Evolutionary conservation across 768 basidiomycete genomes (phyloP).

Genomic region (Rhodocollybia butyracea): DNA sequence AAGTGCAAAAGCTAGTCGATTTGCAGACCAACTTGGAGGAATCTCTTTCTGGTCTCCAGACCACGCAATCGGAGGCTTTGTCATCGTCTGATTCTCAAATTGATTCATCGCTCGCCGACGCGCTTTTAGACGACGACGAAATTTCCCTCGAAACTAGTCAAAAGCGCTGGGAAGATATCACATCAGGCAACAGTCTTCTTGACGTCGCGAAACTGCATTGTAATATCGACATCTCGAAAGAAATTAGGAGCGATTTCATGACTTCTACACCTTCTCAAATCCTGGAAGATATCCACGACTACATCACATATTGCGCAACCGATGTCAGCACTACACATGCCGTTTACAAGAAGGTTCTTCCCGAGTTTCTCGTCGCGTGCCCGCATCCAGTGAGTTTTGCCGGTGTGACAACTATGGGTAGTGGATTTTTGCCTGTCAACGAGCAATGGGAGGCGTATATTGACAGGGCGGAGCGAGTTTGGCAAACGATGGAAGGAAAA

Average conservation of each 20-base stretch:
- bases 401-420: slow-evolving; percentile 88
- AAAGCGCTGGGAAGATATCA: slow-evolving; percentile 90
- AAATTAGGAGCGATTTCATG: slow-evolving; percentile 75
- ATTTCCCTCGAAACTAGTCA: slow-evolving; percentile 34
- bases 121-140: slow-evolving; percentile 30
- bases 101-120: slow-evolving; percentile 4
- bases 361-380: slow-evolving; percentile 77
- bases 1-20: slow-evolving; percentile 37
- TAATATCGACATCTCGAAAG: slow-evolving; percentile 74
- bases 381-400: slow-evolving; percentile 93
- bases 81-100: background rate
- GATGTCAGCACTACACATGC: slow-evolving; percentile 86
- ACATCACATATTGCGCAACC: slow-evolving; percentile 79
- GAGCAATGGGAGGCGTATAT: slow-evolving; percentile 87
- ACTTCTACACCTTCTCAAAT: slow-evolving; percentile 63
- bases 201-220: slow-evolving; percentile 93
- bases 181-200: slow-evolving; percentile 86
- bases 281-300: slow-evolving; percentile 60
- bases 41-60: slow-evolving; percentile 25
- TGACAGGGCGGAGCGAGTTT: slow-evolving; percentile 71
- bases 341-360: slow-evolving; percentile 75
- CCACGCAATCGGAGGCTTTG: slow-evolving; percentile 5
- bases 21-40: slow-evolving; percentile 38
- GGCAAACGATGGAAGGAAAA: slow-evolving; percentile 62
- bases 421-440: slow-evolving; percentile 87